Evolutionary conservation across 345 rosid species (phyloP), one percentile per base, ranked within the genome.

Genomic region (Punica granatum): DNA sequence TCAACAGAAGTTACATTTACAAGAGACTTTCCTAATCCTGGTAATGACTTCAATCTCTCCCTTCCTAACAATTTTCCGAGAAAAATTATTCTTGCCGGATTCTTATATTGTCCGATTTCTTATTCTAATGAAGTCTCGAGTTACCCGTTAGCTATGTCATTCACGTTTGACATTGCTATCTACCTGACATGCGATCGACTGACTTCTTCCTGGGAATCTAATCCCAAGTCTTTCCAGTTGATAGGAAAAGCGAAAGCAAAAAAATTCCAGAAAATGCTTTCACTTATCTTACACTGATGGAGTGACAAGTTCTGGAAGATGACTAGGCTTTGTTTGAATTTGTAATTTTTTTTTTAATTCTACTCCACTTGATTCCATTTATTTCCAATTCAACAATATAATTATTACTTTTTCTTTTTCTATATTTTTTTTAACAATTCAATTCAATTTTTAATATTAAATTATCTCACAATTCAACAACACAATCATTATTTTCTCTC

Each of bases 21-120:
- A 49, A 18, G 25, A 26, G 21, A 41, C 35, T 37, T 36, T n/a
- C n/a, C n/a, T n/a, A n/a, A n/a, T 30, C 56, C n/a, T 28, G 67
- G 72, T 54, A 48, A 68, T 7, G 56, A 63, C 19, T 43, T 8
- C 54, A 12, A 46, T 7, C 68, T 65, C 59, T 65, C n/a, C 19
- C 2, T 31, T 33, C 1, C 34, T 64, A 39, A 31, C 46, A 18
- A 2, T 6, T 3, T 1, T 23, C 14, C 19, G 0, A 1, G 19
- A 32, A 63, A 33, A n/a, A n/a, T n/a, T n/a, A n/a, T 14, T 19
- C 65, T 0, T n/a, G 7, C 13, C 12, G 1, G 44, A 44, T 25
- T 63, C 42, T 21, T 12, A 32, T 61, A 41, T 36, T 61, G 28
- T 36, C 16, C 18, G 64, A 33, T 7, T 41, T 11, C 51, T 41